Base-by-base conservation (phyloP, 257 asterid species). In the Nicotiana otophora region DNA sequence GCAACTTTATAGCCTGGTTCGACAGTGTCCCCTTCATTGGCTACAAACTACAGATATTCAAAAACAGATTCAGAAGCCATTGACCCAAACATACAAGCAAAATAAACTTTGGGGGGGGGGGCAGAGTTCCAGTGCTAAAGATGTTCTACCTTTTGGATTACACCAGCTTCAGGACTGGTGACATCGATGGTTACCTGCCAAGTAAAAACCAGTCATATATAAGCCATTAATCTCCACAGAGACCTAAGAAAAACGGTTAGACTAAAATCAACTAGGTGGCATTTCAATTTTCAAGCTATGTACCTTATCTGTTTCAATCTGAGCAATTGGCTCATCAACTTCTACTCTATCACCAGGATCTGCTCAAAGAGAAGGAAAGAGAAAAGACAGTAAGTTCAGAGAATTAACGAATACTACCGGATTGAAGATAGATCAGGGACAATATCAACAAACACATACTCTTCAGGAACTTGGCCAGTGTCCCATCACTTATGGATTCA, bases 301-400 rank as follows among this genome's bases (percentile, higher is more conserved):
- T 90, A 94, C 99, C 98, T 96, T 96, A 86, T 96, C 99, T 5
- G 98, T 96, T 96, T 96, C 98, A 82, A 96, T 88, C 88, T 94
- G 98, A 62, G 99, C 99, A 87, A 96, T 96, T 84, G 98, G 88
- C 89, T 96, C 99, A 79, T 94, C 97, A 64, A 90, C 91, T 85
- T 87, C 94, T 31, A 94, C 98, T 87, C 93, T 90, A 82, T 93
- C 98, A 82, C 98, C 98, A 82, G 94, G 92, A 81, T 92, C 99
- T 96, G 91, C 80, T 82, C 83, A 83, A 58, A 82, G 10, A 84
- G 20, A 42, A 80, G 72, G 34, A 82, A 51, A 51, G n/a, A 31
- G 0, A 19, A 28, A 81, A 60, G 60, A 51, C 34, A 74, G 80
- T 1, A 72, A 46, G 20, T 74, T 15, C 42, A 48, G 39, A 74